Base-by-base conservation (phyloP, 1,139 yeast species). In the Pichia terricola region DNA sequence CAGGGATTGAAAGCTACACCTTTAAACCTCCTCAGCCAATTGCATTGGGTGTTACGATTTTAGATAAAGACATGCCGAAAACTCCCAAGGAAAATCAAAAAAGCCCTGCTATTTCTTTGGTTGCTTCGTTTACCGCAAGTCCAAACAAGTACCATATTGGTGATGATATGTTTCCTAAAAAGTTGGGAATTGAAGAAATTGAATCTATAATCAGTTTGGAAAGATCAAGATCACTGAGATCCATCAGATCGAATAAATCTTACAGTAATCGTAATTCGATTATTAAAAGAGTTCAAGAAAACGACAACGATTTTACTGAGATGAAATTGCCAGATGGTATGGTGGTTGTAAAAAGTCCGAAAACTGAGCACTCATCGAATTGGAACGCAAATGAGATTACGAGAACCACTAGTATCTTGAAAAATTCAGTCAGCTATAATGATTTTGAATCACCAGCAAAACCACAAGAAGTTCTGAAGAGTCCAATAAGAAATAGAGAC, bases 201-300 rank as follows among this genome's bases (percentile, higher is more conserved):
- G 86, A 81, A 53, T 78, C 84, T 41, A 83, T 83, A 48, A 81
- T 81, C 1, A 75, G 86, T 4, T 58, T 83, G 40, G 94, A 83
- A 59, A 70, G 89, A 50, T 75, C 82, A 22, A 67, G 86, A 50
- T 80, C 88, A 3, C 65, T 76, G 62, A 68, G 65, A 50, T 76
- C 81, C 1, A 62, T 71, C 9, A 67, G 54, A 53, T 57, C 63
- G 8, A n/a, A 38, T 6, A 38, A 37, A n/a, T 16, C 45, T 5
- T 33, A 38, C 6, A 34, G 6, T 10, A 26, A 42, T 25, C 46
- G 44, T 26, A 45, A 35, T 28, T 50, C 54, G 3, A 51, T 51
- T 38, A 37, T 50, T 4, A 45, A 44, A 34, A 38, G 45, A 33
- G 40, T 50, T 4, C 47, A 50, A 4, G 43, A 50, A 9, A 33